Base-by-base conservation (phyloP, 1,139 yeast species). In the Citeromyces hawaiiensis region DNA sequence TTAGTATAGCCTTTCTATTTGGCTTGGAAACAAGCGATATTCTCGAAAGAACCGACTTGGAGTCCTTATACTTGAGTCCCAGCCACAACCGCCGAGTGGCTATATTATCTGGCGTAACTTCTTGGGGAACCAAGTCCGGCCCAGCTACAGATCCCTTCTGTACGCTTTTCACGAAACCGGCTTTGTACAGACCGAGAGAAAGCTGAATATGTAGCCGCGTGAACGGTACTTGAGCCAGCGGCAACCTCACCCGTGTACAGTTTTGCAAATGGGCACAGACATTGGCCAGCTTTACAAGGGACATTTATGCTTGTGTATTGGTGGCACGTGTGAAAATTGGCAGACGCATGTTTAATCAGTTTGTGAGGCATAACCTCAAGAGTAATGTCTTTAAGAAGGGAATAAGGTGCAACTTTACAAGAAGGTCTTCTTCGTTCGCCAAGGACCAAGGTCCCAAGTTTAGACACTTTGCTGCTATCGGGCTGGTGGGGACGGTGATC, bases 141-240 rank as follows among this genome's bases (percentile, higher is more conserved):
- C 96, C 96, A n/a, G 70, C 59, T 3, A 75, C 66, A n/a, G 93
- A 82, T 3, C 98, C 99, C 50, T 85, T 72, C 56, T 83, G 94
- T 40, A 93, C 71, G 8, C 87, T 73, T 2, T 87, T 72, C 40
- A 93, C 66, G 57, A 88, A 86, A 2, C 99, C 99, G 60, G 88
- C 94, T 48, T 79, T 82, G 63, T 91, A 85, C 38, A 91, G 71
- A 34, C 88, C 91, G 41, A 83, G 66, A 10, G 94, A 85, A 39
- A 91, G 70, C 53, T 83, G 86, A 45, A 93, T 67, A 55, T 88
- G 94, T 49, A 86, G 66, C 52, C 83, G 78, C 21, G 88, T 74
- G 64, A 81, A 83, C 17, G 96, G 96, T 17, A 91, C 72, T 11
- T 91, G 73, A 0, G 97, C 86, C 44, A 80, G 60, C 23, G 93